These are phyloP conservation scores for Colletotrichum gloeosporioides DNA, from an alignment of 2,329 filamentous ascomycete species.

Conservation along the genomic window DNA sequence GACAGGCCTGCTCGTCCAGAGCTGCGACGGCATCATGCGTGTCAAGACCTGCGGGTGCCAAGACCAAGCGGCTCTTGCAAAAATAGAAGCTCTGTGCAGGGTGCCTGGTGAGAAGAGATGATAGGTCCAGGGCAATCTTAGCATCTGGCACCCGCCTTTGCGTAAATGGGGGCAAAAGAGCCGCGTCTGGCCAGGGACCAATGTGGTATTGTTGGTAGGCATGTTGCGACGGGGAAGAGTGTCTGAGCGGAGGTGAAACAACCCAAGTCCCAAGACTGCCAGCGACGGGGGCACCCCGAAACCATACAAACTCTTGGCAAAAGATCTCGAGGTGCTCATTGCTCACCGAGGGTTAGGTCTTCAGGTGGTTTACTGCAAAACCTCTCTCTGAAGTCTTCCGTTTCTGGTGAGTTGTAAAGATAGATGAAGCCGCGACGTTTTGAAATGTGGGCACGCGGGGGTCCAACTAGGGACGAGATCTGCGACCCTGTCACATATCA, in stretches of 20 bases:
- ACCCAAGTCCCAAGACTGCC: slow-evolving; percentile 14
- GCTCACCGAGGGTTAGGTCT: not conserved
- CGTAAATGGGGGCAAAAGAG: not conserved
- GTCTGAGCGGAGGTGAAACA: slow-evolving; percentile 22
- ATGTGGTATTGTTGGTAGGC: not conserved
- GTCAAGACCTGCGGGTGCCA: slow-evolving; percentile 1
- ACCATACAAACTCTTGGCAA: slow-evolving; percentile 5
- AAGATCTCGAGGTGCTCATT: not conserved
- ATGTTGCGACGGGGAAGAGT: not conserved
- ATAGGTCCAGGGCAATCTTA: not conserved
- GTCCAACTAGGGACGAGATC: not conserved
- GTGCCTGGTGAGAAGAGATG: not conserved
- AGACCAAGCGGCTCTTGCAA: slow-evolving; percentile 14
- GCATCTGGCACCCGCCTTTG: not conserved
- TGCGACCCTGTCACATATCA: slow-evolving; percentile 10
- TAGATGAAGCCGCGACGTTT: slow-evolving; percentile 17
- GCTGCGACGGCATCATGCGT: slow-evolving; percentile 13
- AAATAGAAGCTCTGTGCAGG: slow-evolving; percentile 12
- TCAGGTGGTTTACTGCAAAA: not conserved
- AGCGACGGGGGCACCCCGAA: slow-evolving; percentile 7
- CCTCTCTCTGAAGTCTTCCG: not conserved
- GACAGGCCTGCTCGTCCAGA: not conserved
- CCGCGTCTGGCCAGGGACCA: not conserved
- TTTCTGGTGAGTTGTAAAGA: slow-evolving; percentile 1
- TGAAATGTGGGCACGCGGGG: not conserved